Evolutionary conservation across 2,329 filamentous ascomycete species (phyloP), one percentile per base, ranked within the genome.

Genomic region (Penicillium brevicompactum): DNA sequence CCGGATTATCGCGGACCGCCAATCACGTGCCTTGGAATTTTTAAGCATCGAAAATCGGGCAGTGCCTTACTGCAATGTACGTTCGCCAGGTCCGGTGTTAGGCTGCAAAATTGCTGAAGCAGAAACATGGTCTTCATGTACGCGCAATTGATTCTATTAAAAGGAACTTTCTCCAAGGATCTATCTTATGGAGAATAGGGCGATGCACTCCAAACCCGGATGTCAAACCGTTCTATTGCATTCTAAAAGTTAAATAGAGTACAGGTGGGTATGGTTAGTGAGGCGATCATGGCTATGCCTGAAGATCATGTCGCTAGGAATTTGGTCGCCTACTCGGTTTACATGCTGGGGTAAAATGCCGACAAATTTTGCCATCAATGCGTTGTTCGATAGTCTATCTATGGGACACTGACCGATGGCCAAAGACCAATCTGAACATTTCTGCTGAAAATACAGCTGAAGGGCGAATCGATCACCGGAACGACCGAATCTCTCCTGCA

Each of bases 51-150:
- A 27, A 6, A 27, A 27, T 13, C 47, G 41, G 52, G 52, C 47
- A 44, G 51, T 54, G 51, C 46, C 18, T 24, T 43, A 7, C 40
- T 49, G 51, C 46, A 45, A 53, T 44, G 46, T 34, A 45, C 10
- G 22, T 16, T 41, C 47, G 46, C 52, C 8, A 46, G 40, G 47
- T 42, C 52, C 47, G 34, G 45, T 31, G 27, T 54, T 54, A 51
- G 52, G 52, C 52, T 54, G 31, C 52, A 54, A 54, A 51, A 34
- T 13, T 6, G 6, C 14, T n/a, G 16, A 38, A 30, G 24, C 2
- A 32, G 21, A 11, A n/a, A 14, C 22, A 18, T 38, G 27, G 31
- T 24, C 27, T 41, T 6, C 16, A 34, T 27, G 14, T 27, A 14
- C 7, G n/a, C 18, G 22, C 31, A 45, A 27, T 31, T 16, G 31